Evolutionary conservation across 1,284 basidiomycete species (phyloP).

Genomic region (Rhodofomes roseus): DNA sequence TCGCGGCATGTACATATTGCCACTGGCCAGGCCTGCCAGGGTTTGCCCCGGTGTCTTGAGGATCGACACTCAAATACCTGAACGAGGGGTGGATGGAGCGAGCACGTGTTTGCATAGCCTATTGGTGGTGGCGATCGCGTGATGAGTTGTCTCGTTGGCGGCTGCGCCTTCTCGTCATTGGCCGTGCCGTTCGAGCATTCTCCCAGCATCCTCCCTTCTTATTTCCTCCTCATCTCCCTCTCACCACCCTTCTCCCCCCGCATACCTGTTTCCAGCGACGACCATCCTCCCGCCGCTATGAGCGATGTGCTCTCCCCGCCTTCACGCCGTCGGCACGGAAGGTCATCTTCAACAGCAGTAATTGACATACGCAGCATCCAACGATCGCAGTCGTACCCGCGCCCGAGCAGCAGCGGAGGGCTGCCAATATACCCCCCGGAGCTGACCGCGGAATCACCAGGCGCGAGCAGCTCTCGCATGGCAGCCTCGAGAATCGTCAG

Average conservation of each 20-base stretch:
- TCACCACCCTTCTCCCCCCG: neutral
- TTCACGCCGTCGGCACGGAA: slow-evolving; percentile 5
- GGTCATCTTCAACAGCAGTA: neutral
- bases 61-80: too few species aligned
- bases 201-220: neutral
- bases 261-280: neutral
- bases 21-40: too few species aligned
- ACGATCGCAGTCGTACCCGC: slow-evolving; percentile 1
- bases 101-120: neutral
- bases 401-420: neutral
- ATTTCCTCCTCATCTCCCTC: neutral
- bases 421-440: neutral
- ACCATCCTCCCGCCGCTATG: neutral
- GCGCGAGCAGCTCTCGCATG: slow-evolving; percentile 17
- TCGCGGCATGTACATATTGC: too few species aligned
- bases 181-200: slow-evolving; percentile 1
- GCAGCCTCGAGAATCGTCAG: slow-evolving; percentile 41
- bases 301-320: neutral
- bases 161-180: neutral
- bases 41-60: too few species aligned
- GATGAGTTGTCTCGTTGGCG: neutral
- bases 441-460: slow-evolving; percentile 1
- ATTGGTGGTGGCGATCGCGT: neutral
- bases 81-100: neutral
- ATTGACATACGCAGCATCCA: slow-evolving; percentile 2